Conservation (phyloP, 768 basidiomycete genomes). For the Suillus subluteus region DNA sequence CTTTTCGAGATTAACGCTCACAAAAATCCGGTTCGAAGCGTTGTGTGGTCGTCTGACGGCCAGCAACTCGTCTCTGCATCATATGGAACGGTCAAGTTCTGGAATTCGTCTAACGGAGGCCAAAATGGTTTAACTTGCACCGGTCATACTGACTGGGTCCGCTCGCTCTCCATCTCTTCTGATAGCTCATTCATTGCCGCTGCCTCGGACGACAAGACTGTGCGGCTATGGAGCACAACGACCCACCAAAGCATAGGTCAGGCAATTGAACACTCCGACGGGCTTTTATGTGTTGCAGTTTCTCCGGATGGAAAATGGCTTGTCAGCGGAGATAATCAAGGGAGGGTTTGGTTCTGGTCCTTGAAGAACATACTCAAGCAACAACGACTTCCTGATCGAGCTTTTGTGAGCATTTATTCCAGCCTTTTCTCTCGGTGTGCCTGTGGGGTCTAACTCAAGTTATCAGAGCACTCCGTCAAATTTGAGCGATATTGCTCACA, state of each 20-base stretch:
- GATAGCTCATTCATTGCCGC: background rate
- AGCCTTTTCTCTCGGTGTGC: background rate
- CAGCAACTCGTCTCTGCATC: background rate
- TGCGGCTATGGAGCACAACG: background rate
- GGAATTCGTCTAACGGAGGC: background rate
- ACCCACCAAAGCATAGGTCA: background rate
- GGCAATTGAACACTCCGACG: background rate
- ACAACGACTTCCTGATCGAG: background rate
- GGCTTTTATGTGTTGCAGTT: background rate
- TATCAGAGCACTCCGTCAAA: background rate
- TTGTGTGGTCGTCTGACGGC: background rate
- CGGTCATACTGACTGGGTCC: background rate
- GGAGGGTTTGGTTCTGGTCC: background rate
- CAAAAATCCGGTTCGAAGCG: background rate
- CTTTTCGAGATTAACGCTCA: constrained; percentile 21
- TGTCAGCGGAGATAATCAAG: background rate
- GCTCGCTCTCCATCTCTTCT: background rate
- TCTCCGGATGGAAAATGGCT: background rate
- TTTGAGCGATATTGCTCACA: background rate
- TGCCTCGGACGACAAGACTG: background rate
- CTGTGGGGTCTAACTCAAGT: background rate
- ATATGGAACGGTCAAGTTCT: background rate
- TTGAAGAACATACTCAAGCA: background rate
- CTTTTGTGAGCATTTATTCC: background rate
- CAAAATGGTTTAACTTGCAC: background rate